Conservation (phyloP, 176 grass and related monocot species). For the Musa troglodytarum region DNA sequence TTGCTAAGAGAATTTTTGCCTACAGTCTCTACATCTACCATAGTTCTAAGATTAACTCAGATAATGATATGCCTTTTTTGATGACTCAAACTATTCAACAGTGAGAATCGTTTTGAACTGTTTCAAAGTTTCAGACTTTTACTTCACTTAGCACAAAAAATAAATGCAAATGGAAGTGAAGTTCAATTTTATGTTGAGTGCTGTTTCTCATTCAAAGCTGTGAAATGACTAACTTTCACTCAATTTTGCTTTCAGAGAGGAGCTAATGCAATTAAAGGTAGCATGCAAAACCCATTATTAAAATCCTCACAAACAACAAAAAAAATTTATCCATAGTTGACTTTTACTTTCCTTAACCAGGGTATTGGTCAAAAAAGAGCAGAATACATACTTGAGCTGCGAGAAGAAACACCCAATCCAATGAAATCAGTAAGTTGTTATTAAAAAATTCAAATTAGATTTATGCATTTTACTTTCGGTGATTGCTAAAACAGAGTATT, state of each 20-base stretch:
- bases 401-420: constrained; percentile 52
- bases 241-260: constrained; percentile 56
- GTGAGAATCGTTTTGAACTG: not conserved
- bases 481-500: constrained; percentile 15
- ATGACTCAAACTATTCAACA: not conserved
- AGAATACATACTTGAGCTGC: constrained; percentile 77
- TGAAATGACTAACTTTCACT: constrained; percentile 9
- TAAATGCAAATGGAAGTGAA: not conserved
- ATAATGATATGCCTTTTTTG: not conserved
- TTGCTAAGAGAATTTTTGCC: too few relatives aligned
- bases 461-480: not conserved
- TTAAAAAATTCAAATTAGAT: not conserved
- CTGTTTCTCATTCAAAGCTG: too few relatives aligned
- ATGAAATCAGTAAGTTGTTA: constrained; percentile 66
- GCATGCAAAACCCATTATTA: constrained; percentile 1
- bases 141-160: too few relatives aligned
- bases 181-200: not conserved
- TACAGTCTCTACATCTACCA: too few relatives aligned
- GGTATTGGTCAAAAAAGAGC: constrained; percentile 83
- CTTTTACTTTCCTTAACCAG: constrained; percentile 28
- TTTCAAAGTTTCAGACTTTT: too few relatives aligned
- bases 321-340: not conserved
- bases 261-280: constrained; percentile 82
- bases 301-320: constrained; percentile 15
- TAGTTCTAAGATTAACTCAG: too few relatives aligned